Evolutionary conservation across 2,329 filamentous ascomycete genomes (phyloP), one percentile per base, ranked within the genome.

Genomic region (Arthrobotrys musiformis): DNA sequence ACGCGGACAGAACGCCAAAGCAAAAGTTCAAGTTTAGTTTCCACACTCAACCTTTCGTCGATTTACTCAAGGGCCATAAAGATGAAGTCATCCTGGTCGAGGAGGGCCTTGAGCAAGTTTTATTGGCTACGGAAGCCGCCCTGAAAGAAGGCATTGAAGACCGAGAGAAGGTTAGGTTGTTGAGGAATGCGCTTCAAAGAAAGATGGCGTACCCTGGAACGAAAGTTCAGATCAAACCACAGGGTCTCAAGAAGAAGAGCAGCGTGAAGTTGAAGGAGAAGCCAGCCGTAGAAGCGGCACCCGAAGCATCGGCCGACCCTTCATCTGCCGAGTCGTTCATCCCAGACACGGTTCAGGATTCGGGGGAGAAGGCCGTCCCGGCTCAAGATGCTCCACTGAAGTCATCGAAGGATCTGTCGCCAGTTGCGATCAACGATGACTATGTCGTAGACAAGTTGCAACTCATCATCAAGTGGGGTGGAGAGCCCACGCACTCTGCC

Each of bases 1-100:
- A 99, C 84, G 96, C 96, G 1, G 95, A 99, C 84, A 91, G 95
- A 70, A 99, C 95, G 0, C 95, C 95, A 1, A 99, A 99, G 85
- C 95, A 99, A 82, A 99, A 99, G 83, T 97, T 97, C 87, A 99
- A 99, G 83, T 99, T 98, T 81, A 99, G 95, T 0, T 98, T 99
- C 81, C 95, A 99, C 82, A 97, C 93, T 0, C 93, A 94, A 79
- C 95, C 95, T 0, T 99, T 99, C 82, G 94, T 99, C 79, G 92
- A 97, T 79, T 87, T 99, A 2, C 88, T 99, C 46, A 97, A 94
- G 82, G 95, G 95, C 0, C 94, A 99, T 81, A 93, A 97, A 81
- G 94, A 98, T 83, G 95, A 99, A 82, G 95, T 99, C 0, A 87
- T 99, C 1, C 88, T 99, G 22, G 95, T 97, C 79, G 93, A 97